Evolutionary conservation across 768 basidiomycete species (phyloP), one percentile per base, ranked within the genome.

Genomic region (Tylopilus felleus): DNA sequence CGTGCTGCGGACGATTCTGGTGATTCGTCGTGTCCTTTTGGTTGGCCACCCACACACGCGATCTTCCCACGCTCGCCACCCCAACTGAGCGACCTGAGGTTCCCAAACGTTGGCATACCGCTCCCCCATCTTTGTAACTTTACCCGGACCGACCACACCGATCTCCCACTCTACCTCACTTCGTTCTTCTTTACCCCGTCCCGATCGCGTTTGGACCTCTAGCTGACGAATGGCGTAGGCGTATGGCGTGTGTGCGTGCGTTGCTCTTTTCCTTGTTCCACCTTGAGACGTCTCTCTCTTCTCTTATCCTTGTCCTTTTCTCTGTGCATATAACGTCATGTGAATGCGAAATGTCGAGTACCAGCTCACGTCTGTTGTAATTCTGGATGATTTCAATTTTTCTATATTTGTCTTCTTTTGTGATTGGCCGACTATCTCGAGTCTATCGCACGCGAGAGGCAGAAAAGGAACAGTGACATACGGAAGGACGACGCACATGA

Each of bases 291-390:
- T 17, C 31, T 8, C 7, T 13, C 31, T 4, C 7, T 13, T 33
- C 21, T 47, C 21, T 21, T 19, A 10, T 16, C 23, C 4, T 36
- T 10, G 10, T 17, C 8, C 38, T 14, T 27, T 45, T 60, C 7
- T 52, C 47, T 52, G 57, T 62, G 42, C 25, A 29, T 36, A 16
- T 33, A 23, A 49, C 41, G 12, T 27, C 12, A 12, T 36, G 14
- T 41, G 46, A 49, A 60, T 53, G 43, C 31, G 23, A 59, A 59
- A 44, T 38, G 53, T 54, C 49, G 43, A 39, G 49, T 57, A 65
- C 33, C 39, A 36, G 54, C 35, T n/a, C 8, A 39, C 19, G 47
- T 49, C n/a, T 65, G 57, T 66, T 68, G 66, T 68, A 65, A 59
- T 54, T 27, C 49, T 53, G 56, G 33, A 52, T n/a, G n/a, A n/a